These are phyloP conservation scores for Fusarium duplospermum DNA, from an alignment of 2,329 filamentous ascomycete species.

Conservation along the genomic window DNA sequence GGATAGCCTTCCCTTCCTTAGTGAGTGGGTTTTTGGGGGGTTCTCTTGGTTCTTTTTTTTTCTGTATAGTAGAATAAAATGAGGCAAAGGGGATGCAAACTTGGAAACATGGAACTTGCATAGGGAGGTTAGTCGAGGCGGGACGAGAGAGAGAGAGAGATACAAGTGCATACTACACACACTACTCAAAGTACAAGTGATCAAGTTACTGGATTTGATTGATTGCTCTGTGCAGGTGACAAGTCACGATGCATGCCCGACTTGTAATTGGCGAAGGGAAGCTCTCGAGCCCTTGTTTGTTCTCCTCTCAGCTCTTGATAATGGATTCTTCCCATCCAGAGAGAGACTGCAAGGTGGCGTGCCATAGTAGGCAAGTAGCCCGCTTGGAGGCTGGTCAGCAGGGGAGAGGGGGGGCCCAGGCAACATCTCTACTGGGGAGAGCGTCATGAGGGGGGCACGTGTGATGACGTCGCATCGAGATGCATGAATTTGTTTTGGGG, in stretches of 20 bases:
- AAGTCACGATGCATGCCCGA: neutral
- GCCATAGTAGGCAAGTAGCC: neutral
- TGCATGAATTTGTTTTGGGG: constrained; percentile 25
- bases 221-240: neutral
- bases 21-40: constrained; percentile 6
- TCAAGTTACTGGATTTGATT: neutral
- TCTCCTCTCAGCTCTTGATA: neutral
- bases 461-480: constrained; percentile 32
- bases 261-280: neutral
- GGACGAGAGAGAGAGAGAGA: constrained; percentile 13
- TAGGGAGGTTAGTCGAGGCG: constrained; percentile 18
- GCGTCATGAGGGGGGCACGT: constrained; percentile 32
- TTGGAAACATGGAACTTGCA: constrained; percentile 27
- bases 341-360: neutral
- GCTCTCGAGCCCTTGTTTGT: neutral
- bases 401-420: neutral
- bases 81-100: constrained; percentile 6
- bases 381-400: constrained; percentile 12
- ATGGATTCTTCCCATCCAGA: neutral
- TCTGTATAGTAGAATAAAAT: constrained; percentile 43
- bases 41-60: constrained; percentile 7
- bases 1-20: constrained; percentile 1
- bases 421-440: constrained; percentile 21
- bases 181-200: neutral
- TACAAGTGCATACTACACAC: constrained; percentile 13